A percentile compares a stretch with the other conserved stretches of the same genome.
phyloP scores from a whole-genome alignment of 2,329 filamentous ascomycete species.

The Chaetothyriales sp. region DNA sequence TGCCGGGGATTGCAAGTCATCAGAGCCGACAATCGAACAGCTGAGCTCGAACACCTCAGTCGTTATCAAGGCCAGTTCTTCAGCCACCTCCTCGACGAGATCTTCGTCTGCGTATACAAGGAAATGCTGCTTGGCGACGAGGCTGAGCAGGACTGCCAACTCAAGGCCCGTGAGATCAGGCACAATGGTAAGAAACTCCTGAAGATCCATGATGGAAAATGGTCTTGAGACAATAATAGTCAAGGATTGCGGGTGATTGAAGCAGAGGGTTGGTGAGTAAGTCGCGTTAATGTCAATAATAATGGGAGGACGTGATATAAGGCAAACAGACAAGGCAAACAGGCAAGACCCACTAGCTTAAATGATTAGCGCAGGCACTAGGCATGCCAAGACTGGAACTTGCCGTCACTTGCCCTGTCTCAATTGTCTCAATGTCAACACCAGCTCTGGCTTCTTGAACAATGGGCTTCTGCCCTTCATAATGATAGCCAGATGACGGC shows the following conservation, averaged over 20 bases:
- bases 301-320: not conserved
- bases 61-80: conserved; percentile 58
- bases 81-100: conserved; percentile 50
- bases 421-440: too few species aligned
- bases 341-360: not conserved
- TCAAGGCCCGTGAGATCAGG: conserved; percentile 75
- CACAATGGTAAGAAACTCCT: conserved; percentile 50
- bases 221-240: not conserved
- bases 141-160: conserved; percentile 66
- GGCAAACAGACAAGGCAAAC: not conserved
- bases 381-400: not conserved
- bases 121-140: conserved; percentile 73
- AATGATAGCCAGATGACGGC: conserved; percentile 25
- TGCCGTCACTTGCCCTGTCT: not conserved
- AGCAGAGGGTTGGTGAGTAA: not conserved
- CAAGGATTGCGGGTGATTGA: not conserved
- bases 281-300: not conserved
- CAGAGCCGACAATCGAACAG: conserved; percentile 57
- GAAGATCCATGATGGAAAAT: conserved; percentile 41
- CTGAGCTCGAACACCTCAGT: conserved; percentile 57
- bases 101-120: conserved; percentile 59
- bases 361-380: not conserved
- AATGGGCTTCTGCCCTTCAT: not conserved
- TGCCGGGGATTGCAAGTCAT: conserved; percentile 57
- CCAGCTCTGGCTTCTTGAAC: too few species aligned